Conservation (phyloP, 345 rosid genomes). For the Syzygium aromaticum region DNA sequence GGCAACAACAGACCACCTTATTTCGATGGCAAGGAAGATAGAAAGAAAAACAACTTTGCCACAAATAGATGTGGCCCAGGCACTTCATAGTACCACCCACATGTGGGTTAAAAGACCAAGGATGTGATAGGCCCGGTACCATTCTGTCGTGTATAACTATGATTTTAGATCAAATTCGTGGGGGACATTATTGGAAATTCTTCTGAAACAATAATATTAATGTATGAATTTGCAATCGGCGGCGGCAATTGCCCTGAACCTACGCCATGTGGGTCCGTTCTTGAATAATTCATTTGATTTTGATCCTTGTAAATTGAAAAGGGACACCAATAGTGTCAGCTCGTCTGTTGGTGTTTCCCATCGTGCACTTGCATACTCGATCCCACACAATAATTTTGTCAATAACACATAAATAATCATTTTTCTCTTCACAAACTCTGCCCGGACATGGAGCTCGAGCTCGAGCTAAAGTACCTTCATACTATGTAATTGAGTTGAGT, state of each 20-base stretch:
- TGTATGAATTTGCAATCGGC: neutral
- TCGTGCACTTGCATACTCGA: neutral
- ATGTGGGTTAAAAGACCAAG: neutral
- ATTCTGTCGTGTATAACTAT: too few species aligned
- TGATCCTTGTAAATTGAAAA: neutral
- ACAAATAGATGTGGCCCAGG: neutral
- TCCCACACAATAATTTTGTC: neutral
- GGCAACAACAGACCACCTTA: too few species aligned
- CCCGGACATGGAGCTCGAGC: accelerated
- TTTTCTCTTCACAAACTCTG: neutral
- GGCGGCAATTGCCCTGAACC: neutral
- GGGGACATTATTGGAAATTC: neutral
- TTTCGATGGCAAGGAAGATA: too few species aligned
- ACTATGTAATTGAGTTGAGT: neutral
- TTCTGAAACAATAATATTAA: neutral
- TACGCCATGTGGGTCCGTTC: neutral
- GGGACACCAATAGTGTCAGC: neutral
- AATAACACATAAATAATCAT: neutral
- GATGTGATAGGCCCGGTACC: neutral
- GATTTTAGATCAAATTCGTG: too few species aligned
- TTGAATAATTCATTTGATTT: neutral
- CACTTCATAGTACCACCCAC: neutral
- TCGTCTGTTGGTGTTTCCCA: accelerated
- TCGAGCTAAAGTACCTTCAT: accelerated
- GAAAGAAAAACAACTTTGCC: neutral